Conservation (phyloP, 2,329 filamentous ascomycete genomes). For the Pseudofabraea citricarpa region DNA sequence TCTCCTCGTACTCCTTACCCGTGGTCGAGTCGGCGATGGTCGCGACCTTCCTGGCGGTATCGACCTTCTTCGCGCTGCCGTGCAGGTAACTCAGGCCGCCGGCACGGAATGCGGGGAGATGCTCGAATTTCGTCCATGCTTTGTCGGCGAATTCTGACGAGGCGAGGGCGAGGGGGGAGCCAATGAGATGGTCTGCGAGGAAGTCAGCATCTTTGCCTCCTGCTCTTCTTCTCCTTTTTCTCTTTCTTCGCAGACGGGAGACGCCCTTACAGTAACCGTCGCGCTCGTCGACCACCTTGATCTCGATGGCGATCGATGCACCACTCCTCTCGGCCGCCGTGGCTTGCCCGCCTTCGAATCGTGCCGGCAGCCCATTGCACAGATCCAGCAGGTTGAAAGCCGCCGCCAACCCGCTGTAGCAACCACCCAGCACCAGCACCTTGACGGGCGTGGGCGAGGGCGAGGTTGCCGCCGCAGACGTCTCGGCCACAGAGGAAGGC, state of each 20-base stretch:
- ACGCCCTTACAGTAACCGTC: conserved; percentile 70
- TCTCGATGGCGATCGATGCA: conserved; percentile 53
- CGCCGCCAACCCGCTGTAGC: conserved; percentile 66
- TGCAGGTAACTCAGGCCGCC: conserved; percentile 60
- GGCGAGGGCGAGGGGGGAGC: conserved; percentile 67
- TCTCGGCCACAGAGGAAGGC: too few relatives aligned
- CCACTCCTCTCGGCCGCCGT: conserved; percentile 21
- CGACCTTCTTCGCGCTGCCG: conserved; percentile 56
- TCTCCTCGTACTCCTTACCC: conserved; percentile 29
- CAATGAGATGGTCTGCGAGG: conserved; percentile 65
- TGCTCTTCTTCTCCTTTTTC: too few relatives aligned
- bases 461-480: too few relatives aligned
- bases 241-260: neutral
- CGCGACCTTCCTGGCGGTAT: conserved; percentile 55
- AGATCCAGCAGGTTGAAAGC: conserved; percentile 65
- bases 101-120: conserved; percentile 61
- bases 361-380: conserved; percentile 43
- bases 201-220: too few relatives aligned
- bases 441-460: conserved; percentile 21
- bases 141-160: conserved; percentile 58
- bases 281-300: conserved; percentile 73
- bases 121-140: conserved; percentile 65
- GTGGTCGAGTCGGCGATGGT: conserved; percentile 46
- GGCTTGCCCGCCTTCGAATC: conserved; percentile 27
- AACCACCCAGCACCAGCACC: conserved; percentile 65